Base-by-base conservation (phyloP, 1,284 basidiomycete species). In the Melampsora larici-populina region DNA sequence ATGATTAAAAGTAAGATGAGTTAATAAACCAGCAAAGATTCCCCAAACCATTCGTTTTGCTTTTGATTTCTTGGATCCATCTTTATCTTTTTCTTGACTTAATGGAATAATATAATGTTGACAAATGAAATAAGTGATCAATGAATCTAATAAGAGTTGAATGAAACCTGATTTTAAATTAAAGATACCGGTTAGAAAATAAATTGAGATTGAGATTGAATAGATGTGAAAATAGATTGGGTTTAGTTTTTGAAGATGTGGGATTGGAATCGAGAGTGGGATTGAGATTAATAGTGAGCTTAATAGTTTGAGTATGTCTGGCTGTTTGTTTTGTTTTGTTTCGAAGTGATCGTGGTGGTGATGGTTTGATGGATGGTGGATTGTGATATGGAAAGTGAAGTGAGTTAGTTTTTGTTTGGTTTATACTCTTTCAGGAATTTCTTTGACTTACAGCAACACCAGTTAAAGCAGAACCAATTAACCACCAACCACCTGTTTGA, bases 151-250 rank as follows among this genome's bases (percentile, higher is more conserved):
- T 4, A 84, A n/a, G 3, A 84, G 80, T 78, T 84, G 82, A 1
- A 81, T 24, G 33, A 80, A 82, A 63, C 83, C 83, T n/a, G 58
- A 70, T 66, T 80, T 80, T 60, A 84, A 81, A 31, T 81, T 65
- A 64, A 84, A 80, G 49, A 84, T 78, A 43, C 80, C 80, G 0
- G 81, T 75, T 48, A 84, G 72, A 58, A 83, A 84, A 78, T 81
- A 51, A 51, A 80, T 79, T 21, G 82, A 82, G n/a, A 82, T 79
- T 11, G 64, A 58, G 49, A 84, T 69, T 68, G 80, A 82, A 81
- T 80, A 81, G 9, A 82, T 29, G 74, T 84, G 83, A 70, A 82
- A 82, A 33, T 68, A 60, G 9, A 71, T 58, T 7, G 82, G 79
- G 17, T 67, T 36, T 18, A 80, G 78, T 46, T 70, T 75, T 65